Percentiles rank a stretch among this genome's conserved stretches.
Evolutionary conservation across 1,284 basidiomycete species (phyloP).

Genomic region (Rhodotorula sp.): DNA sequence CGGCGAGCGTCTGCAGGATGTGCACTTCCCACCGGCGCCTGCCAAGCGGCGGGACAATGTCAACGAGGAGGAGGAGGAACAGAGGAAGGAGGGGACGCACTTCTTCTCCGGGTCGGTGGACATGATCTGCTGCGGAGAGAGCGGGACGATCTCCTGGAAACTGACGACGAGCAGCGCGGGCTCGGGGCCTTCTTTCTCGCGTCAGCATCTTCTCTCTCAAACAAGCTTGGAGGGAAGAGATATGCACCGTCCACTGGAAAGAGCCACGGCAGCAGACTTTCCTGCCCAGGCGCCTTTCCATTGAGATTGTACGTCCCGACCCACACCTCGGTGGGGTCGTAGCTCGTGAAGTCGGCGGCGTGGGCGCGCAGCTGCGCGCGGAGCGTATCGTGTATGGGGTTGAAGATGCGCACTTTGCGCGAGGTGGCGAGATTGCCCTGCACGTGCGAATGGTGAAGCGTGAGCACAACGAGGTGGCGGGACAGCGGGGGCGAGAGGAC

Average conservation of each 20-base stretch:
- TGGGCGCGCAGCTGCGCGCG: slow-evolving; percentile 68
- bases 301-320: slow-evolving; percentile 96
- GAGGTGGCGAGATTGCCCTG: slow-evolving; percentile 91
- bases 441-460: not conserved
- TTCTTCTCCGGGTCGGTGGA: slow-evolving; percentile 92
- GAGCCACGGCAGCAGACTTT: slow-evolving; percentile 85
- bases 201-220: not conserved
- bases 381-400: slow-evolving; percentile 89
- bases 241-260: slow-evolving; percentile 57
- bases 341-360: slow-evolving; percentile 81
- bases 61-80: not conserved
- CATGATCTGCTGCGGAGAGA: slow-evolving; percentile 91
- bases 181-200: slow-evolving; percentile 55
- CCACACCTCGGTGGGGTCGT: slow-evolving; percentile 72
- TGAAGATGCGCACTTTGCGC: slow-evolving; percentile 83
- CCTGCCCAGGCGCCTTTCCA: slow-evolving; percentile 73
- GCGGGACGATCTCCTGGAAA: slow-evolving; percentile 96
- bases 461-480: not conserved
- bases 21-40: slow-evolving; percentile 84
- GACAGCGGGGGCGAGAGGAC: slow-evolving; percentile 41
- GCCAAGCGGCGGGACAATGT: not conserved
- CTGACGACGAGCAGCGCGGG: slow-evolving; percentile 89
- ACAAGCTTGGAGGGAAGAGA: not conserved
- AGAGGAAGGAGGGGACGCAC: slow-evolving; percentile 52
- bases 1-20: slow-evolving; percentile 75